Evolutionary conservation across 2,329 filamentous ascomycete genomes (phyloP).

Genomic region (Aspergillus pseudotamarii): DNA sequence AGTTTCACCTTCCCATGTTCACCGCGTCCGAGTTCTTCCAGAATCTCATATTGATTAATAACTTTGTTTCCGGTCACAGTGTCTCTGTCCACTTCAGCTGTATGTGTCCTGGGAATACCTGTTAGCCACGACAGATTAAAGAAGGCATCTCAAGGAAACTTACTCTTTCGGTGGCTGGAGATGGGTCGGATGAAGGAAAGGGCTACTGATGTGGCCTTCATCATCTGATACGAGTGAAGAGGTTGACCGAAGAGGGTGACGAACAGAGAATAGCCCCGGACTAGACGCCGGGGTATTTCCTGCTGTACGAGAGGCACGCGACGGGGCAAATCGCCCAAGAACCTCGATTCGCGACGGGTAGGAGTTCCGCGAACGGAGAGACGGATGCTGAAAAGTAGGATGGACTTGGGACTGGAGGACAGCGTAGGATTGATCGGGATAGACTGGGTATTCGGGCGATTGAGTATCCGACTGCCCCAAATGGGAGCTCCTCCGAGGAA

Average conservation of each 20-base stretch:
- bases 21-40: constrained; percentile 92
- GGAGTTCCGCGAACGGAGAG: constrained; percentile 47
- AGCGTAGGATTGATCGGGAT: constrained; percentile 53
- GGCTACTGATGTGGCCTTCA: constrained; percentile 52
- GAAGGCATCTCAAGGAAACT: constrained; percentile 37
- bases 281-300: constrained; percentile 53
- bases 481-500: constrained; percentile 31
- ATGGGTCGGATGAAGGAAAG: constrained; percentile 71
- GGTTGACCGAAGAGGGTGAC: constrained; percentile 31
- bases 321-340: constrained; percentile 21
- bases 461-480: constrained; percentile 28
- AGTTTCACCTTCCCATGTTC: constrained; percentile 98
- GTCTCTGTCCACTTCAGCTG: constrained; percentile 88
- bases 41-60: constrained; percentile 97
- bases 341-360: constrained; percentile 43
- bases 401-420: constrained; percentile 48
- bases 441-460: constrained; percentile 44
- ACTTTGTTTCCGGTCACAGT: constrained; percentile 87
- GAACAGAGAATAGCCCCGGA: constrained; percentile 48
- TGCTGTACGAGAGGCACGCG: constrained; percentile 42
- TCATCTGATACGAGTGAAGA: constrained; percentile 40
- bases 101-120: constrained; percentile 68
- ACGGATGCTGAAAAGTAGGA: constrained; percentile 42
- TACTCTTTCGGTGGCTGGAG: constrained; percentile 76
- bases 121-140: neutral